These are phyloP conservation scores for Pistacia vera DNA, from an alignment of 345 rosid species.

Conservation along the genomic window DNA sequence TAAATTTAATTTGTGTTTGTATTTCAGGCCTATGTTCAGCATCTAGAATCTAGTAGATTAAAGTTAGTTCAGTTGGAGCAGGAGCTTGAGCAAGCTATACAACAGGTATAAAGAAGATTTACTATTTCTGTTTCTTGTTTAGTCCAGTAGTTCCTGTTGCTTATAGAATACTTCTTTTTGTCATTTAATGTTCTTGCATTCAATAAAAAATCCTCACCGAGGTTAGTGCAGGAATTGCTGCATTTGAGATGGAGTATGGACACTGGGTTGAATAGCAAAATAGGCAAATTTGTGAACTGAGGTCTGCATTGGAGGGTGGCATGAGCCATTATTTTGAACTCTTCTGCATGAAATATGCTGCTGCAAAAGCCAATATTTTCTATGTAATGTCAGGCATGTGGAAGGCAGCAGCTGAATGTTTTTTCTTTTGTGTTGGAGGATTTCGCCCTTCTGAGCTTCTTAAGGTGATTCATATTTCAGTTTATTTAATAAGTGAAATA, in stretches of 20 bases:
- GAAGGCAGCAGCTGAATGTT: conserved; percentile 76
- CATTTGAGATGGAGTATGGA: too few relatives aligned
- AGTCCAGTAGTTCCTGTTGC: conserved; percentile 1
- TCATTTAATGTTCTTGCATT: conserved; percentile 17
- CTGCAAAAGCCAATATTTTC: conserved; percentile 78
- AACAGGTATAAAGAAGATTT: conserved; percentile 3
- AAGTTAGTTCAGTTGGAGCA: too few relatives aligned
- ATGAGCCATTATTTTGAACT: conserved; percentile 56
- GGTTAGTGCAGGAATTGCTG: not conserved
- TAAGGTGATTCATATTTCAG: conserved; percentile 45
- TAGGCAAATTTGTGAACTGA: conserved; percentile 35
- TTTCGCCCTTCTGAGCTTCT: conserved; percentile 92
- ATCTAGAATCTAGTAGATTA: conserved; percentile 29
- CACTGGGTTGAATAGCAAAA: too few relatives aligned
- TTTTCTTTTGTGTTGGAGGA: conserved; percentile 93
- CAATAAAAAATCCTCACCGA: conserved; percentile 5
- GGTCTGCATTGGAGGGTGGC: conserved; percentile 55
- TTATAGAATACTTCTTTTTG: not conserved
- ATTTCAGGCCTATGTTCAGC: not conserved
- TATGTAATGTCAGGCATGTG: conserved; percentile 85
- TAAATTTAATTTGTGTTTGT: too few relatives aligned
- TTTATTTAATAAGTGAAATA: not conserved
- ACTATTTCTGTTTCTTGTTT: too few relatives aligned
- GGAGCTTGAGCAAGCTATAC: not conserved
- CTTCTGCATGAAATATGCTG: conserved; percentile 74